Evolutionary conservation across 2,329 filamentous ascomycete species (phyloP), one percentile per base, ranked within the genome.

Genomic region (Dothideomycetes sp.): DNA sequence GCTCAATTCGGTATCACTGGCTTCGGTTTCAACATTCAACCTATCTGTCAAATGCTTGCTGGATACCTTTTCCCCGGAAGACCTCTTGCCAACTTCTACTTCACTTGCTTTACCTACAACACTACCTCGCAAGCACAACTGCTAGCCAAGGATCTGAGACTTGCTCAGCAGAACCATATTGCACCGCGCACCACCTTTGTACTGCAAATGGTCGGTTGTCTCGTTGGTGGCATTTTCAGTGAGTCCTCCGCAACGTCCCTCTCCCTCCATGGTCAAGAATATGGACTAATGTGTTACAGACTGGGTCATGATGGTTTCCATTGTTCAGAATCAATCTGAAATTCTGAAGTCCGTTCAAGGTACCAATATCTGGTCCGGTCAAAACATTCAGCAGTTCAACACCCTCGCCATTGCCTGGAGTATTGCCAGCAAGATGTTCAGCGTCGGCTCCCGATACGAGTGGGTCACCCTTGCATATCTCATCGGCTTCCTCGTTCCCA

Each of bases 301-400:
- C 14, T 16, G 33, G n/a, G 22, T 5, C 33, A 47, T 41, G 34
- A 45, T 43, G 41, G 19, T 58, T 42, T 61, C 55, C 19, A 69
- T 72, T 39, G 60, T 69, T 1, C 49, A 55, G 4, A 61, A 63
- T 41, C 65, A 70, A 41, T 49, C 55, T 3, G 55, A 63, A 1
- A 60, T 68, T 27, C 53, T 70, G 2, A 45, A 55, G 5, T 55
- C 60, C 15, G 57, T 65, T 5, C 48, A 66, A 34, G 68, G 66
- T 4, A 61, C 56, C 36, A 63, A 62, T 43, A 61, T 68, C 31
- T 71, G 68, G 68, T 65, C 61, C 18, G 67, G 69, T n/a, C 61
- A 66, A 10, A 61, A 63, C 30, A 56, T 70, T 2, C 68, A 72
- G 47, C 55, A 57, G 5, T 65, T 52, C 55, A 71, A 71, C 45